These are phyloP conservation scores for Mimosa pudica DNA, from an alignment of 306 rosid species.

Conservation along the genomic window DNA sequence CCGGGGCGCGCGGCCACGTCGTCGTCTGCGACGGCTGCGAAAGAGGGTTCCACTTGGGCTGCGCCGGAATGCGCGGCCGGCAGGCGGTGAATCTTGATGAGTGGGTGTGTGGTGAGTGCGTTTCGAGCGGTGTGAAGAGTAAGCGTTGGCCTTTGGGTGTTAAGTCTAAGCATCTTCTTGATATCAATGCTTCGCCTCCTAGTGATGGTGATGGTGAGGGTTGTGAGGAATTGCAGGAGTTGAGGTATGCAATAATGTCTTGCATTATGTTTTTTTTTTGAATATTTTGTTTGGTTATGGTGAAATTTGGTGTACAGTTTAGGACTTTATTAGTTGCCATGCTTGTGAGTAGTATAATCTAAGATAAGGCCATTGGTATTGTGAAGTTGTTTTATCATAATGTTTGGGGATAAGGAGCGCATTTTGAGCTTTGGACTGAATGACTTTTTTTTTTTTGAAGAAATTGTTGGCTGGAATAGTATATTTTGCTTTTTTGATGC, in stretches of 20 bases:
- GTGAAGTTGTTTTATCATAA: not conserved
- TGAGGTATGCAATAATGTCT: slow-evolving; percentile 56
- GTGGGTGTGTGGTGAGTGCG: slow-evolving; percentile 90
- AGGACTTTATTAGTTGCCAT: not conserved
- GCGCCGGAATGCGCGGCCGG: slow-evolving; percentile 74
- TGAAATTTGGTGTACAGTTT: too few relatives aligned
- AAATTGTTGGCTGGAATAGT: not conserved
- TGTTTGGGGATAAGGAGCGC: not conserved
- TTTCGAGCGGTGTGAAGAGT: slow-evolving; percentile 64
- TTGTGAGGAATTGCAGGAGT: slow-evolving; percentile 47
- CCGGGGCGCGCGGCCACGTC: slow-evolving; percentile 51
- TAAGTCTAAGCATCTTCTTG: slow-evolving; percentile 82
- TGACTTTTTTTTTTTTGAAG: not conserved
- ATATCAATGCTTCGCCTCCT: slow-evolving; percentile 95
- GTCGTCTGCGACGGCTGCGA: slow-evolving; percentile 98
- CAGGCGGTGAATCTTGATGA: slow-evolving; percentile 55
- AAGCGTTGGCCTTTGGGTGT: slow-evolving; percentile 95
- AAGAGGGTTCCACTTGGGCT: slow-evolving; percentile 75
- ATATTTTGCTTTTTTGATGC: slow-evolving; percentile 14
- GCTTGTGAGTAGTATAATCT: slow-evolving; percentile 7
- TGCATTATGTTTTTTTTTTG: not conserved
- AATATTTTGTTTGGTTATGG: not conserved
- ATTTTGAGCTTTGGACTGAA: not conserved
- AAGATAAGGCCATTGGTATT: not conserved
- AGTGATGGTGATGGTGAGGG: slow-evolving; percentile 69